Evolutionary conservation across 495 filamentous ascomycete genomes (phyloP).

Genomic region (Penicillium fimorum): DNA sequence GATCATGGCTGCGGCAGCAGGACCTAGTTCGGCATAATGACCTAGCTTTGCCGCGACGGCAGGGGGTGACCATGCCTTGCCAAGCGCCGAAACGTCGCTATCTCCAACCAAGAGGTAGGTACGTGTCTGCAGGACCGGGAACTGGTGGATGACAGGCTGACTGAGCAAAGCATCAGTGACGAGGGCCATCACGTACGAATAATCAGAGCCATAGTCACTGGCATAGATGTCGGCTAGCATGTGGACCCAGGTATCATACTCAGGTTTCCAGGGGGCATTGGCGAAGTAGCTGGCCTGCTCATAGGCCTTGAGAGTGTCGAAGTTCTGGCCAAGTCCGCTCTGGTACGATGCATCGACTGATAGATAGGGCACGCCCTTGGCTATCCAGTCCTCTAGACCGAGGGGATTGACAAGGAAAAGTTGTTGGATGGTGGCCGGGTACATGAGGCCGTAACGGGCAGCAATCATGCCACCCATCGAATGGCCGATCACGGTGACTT

Average conservation of each 20-base stretch:
- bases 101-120: conserved; percentile 15
- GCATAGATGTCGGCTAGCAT: conserved; percentile 20
- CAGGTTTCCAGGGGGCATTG: conserved; percentile 15
- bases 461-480: conserved; percentile 24
- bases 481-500: conserved; percentile 17
- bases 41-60: conserved; percentile 11
- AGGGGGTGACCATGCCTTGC: conserved; percentile 13
- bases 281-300: conserved; percentile 17
- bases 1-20: conserved; percentile 18
- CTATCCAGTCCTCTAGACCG: conserved; percentile 19
- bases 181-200: conserved; percentile 18
- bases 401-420: conserved; percentile 20
- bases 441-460: conserved; percentile 20
- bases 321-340: conserved; percentile 13
- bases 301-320: conserved; percentile 10
- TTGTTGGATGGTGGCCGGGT: conserved; percentile 12
- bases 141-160: conserved; percentile 1
- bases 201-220: conserved; percentile 12
- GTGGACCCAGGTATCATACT: conserved; percentile 16
- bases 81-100: conserved; percentile 11
- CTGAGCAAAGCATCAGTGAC: conserved; percentile 9
- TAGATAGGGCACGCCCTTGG: conserved; percentile 15
- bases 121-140: conserved; percentile 6
- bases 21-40: conserved; percentile 12
- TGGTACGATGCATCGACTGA: conserved; percentile 12